These are phyloP conservation scores for Actinomortierella wolfii DNA, from an alignment of 371 early-diverging fungal species.

Conservation along the genomic window DNA sequence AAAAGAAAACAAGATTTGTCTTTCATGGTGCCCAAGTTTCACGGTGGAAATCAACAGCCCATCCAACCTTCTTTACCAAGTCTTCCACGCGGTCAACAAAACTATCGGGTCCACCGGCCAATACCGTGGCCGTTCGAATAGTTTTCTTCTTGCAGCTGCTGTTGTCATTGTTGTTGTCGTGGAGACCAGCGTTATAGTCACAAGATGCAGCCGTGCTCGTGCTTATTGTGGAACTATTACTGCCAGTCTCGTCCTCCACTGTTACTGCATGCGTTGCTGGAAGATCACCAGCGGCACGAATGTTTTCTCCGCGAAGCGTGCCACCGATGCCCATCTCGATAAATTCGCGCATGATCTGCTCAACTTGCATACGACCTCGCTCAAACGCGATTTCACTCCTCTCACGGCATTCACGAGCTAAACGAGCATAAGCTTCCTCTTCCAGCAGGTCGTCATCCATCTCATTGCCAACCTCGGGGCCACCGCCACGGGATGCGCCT, in stretches of 20 bases:
- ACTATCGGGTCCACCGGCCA: slow-evolving; percentile 43
- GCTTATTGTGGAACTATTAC: too few species aligned
- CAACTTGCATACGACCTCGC: slow-evolving; percentile 28
- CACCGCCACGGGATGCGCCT: background rate
- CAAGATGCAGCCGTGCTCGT: too few species aligned
- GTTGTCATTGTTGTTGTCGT: too few species aligned
- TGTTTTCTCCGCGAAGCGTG: too few species aligned
- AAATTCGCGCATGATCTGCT: slow-evolving; percentile 25
- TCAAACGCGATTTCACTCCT: slow-evolving; percentile 40
- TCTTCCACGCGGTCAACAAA: slow-evolving; percentile 42
- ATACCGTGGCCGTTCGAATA: slow-evolving; percentile 4
- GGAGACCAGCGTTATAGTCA: too few species aligned
- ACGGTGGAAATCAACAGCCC: slow-evolving; percentile 36
- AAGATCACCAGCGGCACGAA: too few species aligned
- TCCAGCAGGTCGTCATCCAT: slow-evolving; percentile 31
- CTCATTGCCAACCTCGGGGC: slow-evolving; percentile 10
- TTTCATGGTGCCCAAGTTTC: slow-evolving; percentile 40
- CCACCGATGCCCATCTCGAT: slow-evolving; percentile 21
- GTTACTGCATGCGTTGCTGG: too few species aligned
- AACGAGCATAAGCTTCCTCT: slow-evolving; percentile 9
- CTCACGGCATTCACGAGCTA: slow-evolving; percentile 28
- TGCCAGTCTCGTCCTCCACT: too few species aligned
- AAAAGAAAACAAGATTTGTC: too few species aligned
- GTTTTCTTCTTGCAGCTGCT: too few species aligned
- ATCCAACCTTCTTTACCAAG: slow-evolving; percentile 23